Conservation (phyloP, 169 alveolate species). For the Toxoplasma gondii region DNA sequence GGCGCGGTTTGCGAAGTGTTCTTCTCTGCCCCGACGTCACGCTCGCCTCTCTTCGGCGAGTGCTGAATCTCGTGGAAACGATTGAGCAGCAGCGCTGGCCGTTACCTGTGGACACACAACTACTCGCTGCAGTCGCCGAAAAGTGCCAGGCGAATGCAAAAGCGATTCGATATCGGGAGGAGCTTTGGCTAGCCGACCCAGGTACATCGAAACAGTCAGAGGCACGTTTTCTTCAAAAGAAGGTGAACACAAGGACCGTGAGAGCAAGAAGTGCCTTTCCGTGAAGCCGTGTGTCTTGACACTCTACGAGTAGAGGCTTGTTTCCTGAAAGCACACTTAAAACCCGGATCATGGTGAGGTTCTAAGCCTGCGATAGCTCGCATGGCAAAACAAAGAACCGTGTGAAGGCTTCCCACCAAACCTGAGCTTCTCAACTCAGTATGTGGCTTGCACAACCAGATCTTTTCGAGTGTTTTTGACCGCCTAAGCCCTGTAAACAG, state of each 20-base stretch:
- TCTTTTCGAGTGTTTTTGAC: too few species aligned
- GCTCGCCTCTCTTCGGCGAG: conserved; percentile 73
- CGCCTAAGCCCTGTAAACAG: too few species aligned
- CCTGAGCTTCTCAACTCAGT: too few species aligned
- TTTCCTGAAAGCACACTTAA: too few species aligned
- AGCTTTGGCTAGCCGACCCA: background rate
- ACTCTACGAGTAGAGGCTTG: too few species aligned
- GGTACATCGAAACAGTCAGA: background rate
- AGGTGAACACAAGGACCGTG: background rate
- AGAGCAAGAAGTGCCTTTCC: too few species aligned
- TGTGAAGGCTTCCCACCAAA: too few species aligned
- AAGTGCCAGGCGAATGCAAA: conserved; percentile 92
- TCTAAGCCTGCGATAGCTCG: too few species aligned
- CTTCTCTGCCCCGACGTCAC: background rate
- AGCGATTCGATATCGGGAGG: conserved; percentile 76
- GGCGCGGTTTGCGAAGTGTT: conserved; percentile 20
- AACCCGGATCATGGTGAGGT: too few species aligned
- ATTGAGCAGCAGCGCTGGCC: conserved; percentile 86
- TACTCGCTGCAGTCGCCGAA: conserved; percentile 87
- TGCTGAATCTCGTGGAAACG: conserved; percentile 88
- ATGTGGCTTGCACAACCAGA: too few species aligned
- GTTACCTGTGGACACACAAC: conserved; percentile 79
- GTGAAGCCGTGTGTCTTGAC: too few species aligned
- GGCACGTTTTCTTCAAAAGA: background rate
- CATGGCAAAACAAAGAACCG: too few species aligned